Conservation (phyloP, 1,284 basidiomycete species). For the Cystobasidiaceae sp. region DNA sequence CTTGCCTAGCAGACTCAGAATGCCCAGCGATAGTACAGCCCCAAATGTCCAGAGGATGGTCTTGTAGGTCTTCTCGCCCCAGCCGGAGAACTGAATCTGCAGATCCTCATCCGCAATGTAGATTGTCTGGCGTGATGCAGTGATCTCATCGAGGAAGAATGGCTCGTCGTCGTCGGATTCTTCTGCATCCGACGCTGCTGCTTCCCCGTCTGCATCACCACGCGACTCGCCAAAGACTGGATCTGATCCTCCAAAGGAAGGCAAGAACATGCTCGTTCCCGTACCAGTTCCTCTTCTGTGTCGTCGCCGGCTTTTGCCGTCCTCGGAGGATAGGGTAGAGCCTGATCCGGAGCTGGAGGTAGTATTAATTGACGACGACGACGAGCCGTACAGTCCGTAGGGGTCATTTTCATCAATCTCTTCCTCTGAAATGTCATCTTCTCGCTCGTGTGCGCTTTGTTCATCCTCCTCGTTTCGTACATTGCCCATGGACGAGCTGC, state of each 20-base stretch:
- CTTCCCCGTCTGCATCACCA: constrained; percentile 63
- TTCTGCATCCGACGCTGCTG: constrained; percentile 43
- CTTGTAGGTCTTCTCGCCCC: constrained; percentile 63
- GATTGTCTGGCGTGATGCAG: constrained; percentile 63
- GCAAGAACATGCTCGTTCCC: constrained; percentile 34
- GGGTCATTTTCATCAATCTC: constrained; percentile 39
- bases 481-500: constrained; percentile 3
- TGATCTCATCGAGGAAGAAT: constrained; percentile 34
- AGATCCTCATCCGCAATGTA: constrained; percentile 88
- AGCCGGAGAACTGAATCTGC: constrained; percentile 84
- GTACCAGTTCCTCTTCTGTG: constrained; percentile 21
- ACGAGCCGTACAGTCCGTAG: constrained; percentile 41
- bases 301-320: constrained; percentile 30
- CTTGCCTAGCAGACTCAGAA: constrained; percentile 74
- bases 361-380: constrained; percentile 32
- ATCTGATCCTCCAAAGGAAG: constrained; percentile 50
- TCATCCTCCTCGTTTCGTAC: not conserved
- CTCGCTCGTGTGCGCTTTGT: not conserved
- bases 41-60: constrained; percentile 66
- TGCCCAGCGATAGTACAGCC: constrained; percentile 67
- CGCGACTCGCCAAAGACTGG: constrained; percentile 71
- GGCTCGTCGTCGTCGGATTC: constrained; percentile 39
- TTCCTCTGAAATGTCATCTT: too few species aligned
- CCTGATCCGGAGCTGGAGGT: constrained; percentile 30
- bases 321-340: constrained; percentile 30